Conservation (phyloP, 768 basidiomycete genomes). For the Boletus huronensis region DNA sequence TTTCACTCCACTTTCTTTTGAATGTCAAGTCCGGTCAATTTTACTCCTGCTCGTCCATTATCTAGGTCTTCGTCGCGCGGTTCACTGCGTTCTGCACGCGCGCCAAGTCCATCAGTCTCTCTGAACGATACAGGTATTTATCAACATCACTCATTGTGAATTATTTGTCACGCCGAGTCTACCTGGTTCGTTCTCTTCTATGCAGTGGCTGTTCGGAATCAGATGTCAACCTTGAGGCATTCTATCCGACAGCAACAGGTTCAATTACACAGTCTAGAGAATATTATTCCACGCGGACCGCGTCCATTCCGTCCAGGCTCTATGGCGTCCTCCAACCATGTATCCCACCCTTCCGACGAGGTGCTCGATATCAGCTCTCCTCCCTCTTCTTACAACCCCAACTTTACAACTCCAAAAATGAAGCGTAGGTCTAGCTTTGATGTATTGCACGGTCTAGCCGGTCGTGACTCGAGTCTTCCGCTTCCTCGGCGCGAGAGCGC, state of each 20-base stretch:
- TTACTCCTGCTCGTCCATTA: conserved; percentile 33
- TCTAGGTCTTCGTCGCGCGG: conserved; percentile 50
- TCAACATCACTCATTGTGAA: conserved; percentile 21
- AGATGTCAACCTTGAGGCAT: conserved; percentile 80
- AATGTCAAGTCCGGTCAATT: conserved; percentile 33
- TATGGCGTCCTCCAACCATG: conserved; percentile 38
- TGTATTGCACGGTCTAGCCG: conserved; percentile 63
- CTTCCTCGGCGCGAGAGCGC: conserved; percentile 57
- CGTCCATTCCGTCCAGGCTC: conserved; percentile 50
- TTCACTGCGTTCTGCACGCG: conserved; percentile 45
- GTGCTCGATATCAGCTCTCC: conserved; percentile 32
- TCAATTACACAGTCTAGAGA: conserved; percentile 68
- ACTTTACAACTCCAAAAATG: conserved; percentile 43
- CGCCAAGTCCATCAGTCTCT: conserved; percentile 52
- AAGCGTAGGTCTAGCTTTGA: conserved; percentile 71
- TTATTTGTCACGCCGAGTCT: conserved; percentile 17
- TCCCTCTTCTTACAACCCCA: conserved; percentile 32
- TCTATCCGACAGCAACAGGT: conserved; percentile 83
- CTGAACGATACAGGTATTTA: conserved; percentile 65
- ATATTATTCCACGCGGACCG: conserved; percentile 60
- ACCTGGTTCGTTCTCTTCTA: conserved; percentile 27
- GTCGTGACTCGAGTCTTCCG: conserved; percentile 72
- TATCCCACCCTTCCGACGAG: conserved; percentile 34
- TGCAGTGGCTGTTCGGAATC: conserved; percentile 70
- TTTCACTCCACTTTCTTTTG: conserved; percentile 25